Evolutionary conservation across 495 filamentous ascomycete species (phyloP), one percentile per base, ranked within the genome.

Genomic region (Podospora sp.): DNA sequence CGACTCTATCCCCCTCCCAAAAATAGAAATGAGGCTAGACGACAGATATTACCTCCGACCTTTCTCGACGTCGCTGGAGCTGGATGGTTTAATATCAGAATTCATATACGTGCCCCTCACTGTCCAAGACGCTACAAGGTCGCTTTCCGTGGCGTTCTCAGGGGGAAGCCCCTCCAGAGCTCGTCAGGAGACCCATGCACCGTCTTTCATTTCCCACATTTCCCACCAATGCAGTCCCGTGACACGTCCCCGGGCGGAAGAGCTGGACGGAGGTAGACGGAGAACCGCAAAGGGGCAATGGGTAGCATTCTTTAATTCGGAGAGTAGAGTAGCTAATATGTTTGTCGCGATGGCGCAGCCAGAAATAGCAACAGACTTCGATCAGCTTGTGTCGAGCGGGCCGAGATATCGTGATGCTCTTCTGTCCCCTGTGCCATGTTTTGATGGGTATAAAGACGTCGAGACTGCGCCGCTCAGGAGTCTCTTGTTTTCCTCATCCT

Each of bases 351-450:
- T n/a, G 24, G 46, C 27, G 60, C 7, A 27, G 60, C 46, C 60
- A 26, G 26, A 46, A 63, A 63, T 63, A 63, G 60, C n/a, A 63
- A 63, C 60, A 63, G 40, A 18, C 2, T 18, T 18, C 40, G 40
- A 46, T 63, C 60, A 63, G n/a, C 16, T 14, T 36, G 57, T 46
- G 40, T 12, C 16, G 40, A 46, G 40, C 40, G 40, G 40, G 40
- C 40, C 40, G 12, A 46, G 40, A 46, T 46, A 46, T 46, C 40
- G 40, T 14, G 40, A 46, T 46, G 11, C 11, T 46, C 12, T 36
- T 46, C 14, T 12, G 9, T 2, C 2, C 16, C 11, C 16, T 46
- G 40, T 6, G 40, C 29, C 29, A 33, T 46, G 40, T 46, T 46
- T 46, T 46, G 40, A 46, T 46, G 40, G 16, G 40, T 46, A 46